phyloP scores from a whole-genome alignment of 345 rosid species.

The Linum trigynum region DNA sequence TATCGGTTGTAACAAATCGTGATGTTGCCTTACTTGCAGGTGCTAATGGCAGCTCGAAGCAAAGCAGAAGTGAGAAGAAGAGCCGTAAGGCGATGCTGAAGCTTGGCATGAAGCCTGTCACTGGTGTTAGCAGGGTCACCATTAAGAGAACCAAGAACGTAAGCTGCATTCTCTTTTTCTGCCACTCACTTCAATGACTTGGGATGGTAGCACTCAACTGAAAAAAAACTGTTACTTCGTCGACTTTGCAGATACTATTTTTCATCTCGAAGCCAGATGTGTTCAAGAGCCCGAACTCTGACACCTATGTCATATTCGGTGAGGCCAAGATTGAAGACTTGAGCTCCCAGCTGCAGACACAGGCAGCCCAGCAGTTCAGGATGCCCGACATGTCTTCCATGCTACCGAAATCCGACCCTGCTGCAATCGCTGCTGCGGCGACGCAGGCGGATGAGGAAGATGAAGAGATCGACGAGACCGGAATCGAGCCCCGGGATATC shows the following conservation, averaged over 20 bases:
- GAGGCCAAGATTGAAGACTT: conserved; percentile 91
- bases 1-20: conserved; percentile 1
- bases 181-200: neutral
- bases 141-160: conserved; percentile 81
- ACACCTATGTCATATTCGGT: conserved; percentile 73
- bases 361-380: conserved; percentile 85
- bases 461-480: conserved; percentile 68
- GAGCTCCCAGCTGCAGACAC: conserved; percentile 86
- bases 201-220: conserved; percentile 1
- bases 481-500: conserved; percentile 70
- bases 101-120: conserved; percentile 77
- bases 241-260: conserved; percentile 48
- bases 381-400: conserved; percentile 63
- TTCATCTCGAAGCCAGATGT: conserved; percentile 85
- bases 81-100: conserved; percentile 79
- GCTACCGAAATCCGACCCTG: conserved; percentile 44
- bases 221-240: neutral
- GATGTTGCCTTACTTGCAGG: conserved; percentile 27
- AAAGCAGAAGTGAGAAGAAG: conserved; percentile 85
- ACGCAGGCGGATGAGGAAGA: conserved; percentile 56
- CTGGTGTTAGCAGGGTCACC: conserved; percentile 72
- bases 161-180: neutral
- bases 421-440: conserved; percentile 19
- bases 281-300: conserved; percentile 81
- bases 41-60: conserved; percentile 63